phyloP scores from a whole-genome alignment of 805 yeast genomes.

The Ogataea angusta region DNA sequence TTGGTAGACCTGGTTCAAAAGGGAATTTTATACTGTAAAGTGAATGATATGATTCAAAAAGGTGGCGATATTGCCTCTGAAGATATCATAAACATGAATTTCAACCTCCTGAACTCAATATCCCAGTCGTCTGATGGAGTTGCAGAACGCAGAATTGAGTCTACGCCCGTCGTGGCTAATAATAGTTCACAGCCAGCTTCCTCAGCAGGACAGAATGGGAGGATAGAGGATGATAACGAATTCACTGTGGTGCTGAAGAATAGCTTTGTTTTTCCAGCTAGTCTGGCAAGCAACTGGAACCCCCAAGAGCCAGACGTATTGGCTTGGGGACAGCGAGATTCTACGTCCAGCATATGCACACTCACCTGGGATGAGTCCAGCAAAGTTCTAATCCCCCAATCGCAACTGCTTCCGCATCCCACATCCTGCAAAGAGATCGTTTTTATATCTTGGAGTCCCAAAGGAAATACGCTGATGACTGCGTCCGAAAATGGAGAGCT shows the following conservation, averaged over 20 bases:
- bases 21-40: constrained; percentile 76
- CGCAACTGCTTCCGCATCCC: constrained; percentile 24
- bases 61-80: constrained; percentile 17
- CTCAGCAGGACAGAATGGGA: neutral
- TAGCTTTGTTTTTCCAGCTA: constrained; percentile 37
- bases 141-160: constrained; percentile 10
- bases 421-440: constrained; percentile 28
- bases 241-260: constrained; percentile 41
- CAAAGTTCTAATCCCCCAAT: constrained; percentile 12
- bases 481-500: constrained; percentile 70
- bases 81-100: constrained; percentile 31
- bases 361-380: constrained; percentile 18
- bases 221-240: constrained; percentile 13
- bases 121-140: constrained; percentile 12
- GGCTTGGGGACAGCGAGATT: constrained; percentile 49
- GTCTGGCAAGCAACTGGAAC: constrained; percentile 54
- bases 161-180: neutral
- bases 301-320: constrained; percentile 44
- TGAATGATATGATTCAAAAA: constrained; percentile 49
- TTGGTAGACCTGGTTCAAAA: constrained; percentile 79
- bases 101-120: constrained; percentile 55
- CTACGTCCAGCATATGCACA: constrained; percentile 26
- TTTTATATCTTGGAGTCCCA: constrained; percentile 57
- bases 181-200: neutral
- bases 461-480: constrained; percentile 60